A percentile compares a stretch with the other conserved stretches of the same genome.
These are phyloP conservation scores for Populus simonii DNA, from an alignment of 345 rosid species.

Conservation along the genomic window DNA sequence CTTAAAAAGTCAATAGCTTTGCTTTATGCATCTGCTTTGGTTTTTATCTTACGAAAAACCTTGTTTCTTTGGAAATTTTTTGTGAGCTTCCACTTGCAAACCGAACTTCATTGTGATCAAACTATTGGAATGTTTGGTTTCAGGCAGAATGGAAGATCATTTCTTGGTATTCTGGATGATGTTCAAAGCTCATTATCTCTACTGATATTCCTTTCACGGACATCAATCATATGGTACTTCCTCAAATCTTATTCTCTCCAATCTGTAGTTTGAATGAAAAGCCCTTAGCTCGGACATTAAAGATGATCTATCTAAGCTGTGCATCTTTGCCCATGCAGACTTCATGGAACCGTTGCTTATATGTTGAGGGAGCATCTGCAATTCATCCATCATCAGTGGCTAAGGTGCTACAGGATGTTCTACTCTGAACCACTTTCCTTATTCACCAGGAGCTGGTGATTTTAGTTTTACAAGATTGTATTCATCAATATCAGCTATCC, in stretches of 20 bases:
- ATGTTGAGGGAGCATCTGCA: constrained; percentile 83
- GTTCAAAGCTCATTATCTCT: constrained; percentile 56
- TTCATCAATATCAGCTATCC: neutral
- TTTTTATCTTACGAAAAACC: neutral
- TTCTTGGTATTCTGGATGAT: constrained; percentile 71
- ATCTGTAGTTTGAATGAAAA: constrained; percentile 1
- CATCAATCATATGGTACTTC: constrained; percentile 65
- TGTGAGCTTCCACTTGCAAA: neutral
- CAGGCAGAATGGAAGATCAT: constrained; percentile 91
- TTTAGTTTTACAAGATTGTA: neutral
- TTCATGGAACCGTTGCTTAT: constrained; percentile 58
- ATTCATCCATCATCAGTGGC: constrained; percentile 84
- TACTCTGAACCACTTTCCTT: neutral
- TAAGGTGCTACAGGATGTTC: constrained; percentile 44
- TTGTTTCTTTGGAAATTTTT: constrained; percentile 2
- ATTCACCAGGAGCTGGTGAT: neutral
- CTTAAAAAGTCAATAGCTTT: constrained; percentile 15
- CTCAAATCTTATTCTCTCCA: constrained; percentile 13
- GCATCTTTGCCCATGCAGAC: constrained; percentile 45
- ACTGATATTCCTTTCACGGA: constrained; percentile 85
- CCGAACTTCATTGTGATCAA: neutral
- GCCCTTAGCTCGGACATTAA: neutral
- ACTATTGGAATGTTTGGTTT: constrained; percentile 21
- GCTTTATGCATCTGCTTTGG: neutral
- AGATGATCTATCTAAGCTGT: constrained; percentile 8